Evolutionary conservation across 2,329 filamentous ascomycete genomes (phyloP).

Genomic region (Hypoxylon sp.): DNA sequence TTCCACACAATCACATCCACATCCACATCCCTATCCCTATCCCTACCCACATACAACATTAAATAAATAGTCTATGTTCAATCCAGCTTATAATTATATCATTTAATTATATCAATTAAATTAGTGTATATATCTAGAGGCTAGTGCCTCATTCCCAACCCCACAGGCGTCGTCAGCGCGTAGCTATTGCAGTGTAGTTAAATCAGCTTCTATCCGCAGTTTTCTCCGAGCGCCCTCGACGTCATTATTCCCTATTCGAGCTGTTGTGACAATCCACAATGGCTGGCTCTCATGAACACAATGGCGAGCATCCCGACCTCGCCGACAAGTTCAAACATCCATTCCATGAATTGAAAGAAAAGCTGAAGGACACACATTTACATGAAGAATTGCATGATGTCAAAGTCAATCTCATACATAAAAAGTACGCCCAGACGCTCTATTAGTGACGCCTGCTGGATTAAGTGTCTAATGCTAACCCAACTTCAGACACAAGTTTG

Average conservation of each 20-base stretch:
- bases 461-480: slow-evolving; percentile 2
- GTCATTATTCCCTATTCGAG: slow-evolving; percentile 10
- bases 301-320: slow-evolving; percentile 53
- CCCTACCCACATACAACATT: slow-evolving; percentile 12
- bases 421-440: slow-evolving; percentile 63
- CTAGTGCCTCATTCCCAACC: background rate
- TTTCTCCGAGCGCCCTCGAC: slow-evolving; percentile 2
- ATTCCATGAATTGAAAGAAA: slow-evolving; percentile 65
- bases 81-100: background rate
- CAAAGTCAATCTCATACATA: slow-evolving; percentile 70
- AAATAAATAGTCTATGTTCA: background rate
- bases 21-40: too few relatives aligned
- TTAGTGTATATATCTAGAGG: background rate
- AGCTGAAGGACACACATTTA: slow-evolving; percentile 67
- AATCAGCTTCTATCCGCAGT: slow-evolving; percentile 5
- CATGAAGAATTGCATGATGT: slow-evolving; percentile 70
- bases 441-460: background rate
- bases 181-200: background rate
- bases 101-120: slow-evolving; percentile 3
- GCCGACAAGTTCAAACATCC: slow-evolving; percentile 66
- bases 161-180: slow-evolving; percentile 7
- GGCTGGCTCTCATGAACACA: slow-evolving; percentile 38
- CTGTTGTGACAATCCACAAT: slow-evolving; percentile 33
- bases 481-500: slow-evolving; percentile 66
- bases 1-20: background rate